Percentiles rank a stretch among this genome's conserved stretches.
phyloP scores from a whole-genome alignment of 179 eudicot species.

The Heliamphora pulchella region DNA sequence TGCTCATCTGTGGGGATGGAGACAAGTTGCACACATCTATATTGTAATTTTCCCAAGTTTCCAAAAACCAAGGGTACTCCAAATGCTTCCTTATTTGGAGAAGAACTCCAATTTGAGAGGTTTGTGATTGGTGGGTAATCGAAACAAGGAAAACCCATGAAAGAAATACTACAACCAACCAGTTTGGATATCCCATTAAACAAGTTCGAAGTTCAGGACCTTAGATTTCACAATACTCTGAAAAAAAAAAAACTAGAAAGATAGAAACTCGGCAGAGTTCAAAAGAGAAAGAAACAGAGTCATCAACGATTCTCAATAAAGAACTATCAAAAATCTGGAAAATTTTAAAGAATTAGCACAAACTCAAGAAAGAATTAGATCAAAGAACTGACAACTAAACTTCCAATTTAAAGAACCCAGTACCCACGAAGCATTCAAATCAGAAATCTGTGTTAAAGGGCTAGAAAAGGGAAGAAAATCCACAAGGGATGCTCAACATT shows the following conservation, averaged over 20 bases:
- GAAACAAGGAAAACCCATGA: conserved; percentile 32
- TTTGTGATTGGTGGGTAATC: conserved; percentile 35
- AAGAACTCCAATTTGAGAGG: conserved; percentile 43
- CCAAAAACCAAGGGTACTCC: conserved; percentile 43
- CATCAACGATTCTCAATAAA: background rate
- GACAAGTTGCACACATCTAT: conserved; percentile 42
- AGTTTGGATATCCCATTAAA: conserved; percentile 29
- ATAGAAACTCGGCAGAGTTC: background rate
- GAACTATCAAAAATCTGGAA: too few species aligned
- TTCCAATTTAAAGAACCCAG: background rate
- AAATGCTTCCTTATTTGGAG: conserved; percentile 56
- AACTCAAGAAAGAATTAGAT: background rate
- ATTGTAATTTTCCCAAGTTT: conserved; percentile 35
- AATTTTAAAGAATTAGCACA: background rate
- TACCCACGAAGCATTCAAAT: conserved; percentile 1
- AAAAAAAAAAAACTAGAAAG: conserved; percentile 19
- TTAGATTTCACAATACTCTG: background rate
- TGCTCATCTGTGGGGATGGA: conserved; percentile 30
- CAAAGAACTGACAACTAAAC: background rate
- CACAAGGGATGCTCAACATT: background rate
- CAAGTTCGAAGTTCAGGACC: conserved; percentile 3
- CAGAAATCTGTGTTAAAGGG: background rate
- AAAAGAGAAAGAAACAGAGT: background rate
- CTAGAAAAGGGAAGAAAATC: background rate
- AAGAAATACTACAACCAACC: conserved; percentile 21